These are phyloP conservation scores for Ustilago bromivora DNA, from an alignment of 1,284 basidiomycete genomes.

Conservation along the genomic window DNA sequence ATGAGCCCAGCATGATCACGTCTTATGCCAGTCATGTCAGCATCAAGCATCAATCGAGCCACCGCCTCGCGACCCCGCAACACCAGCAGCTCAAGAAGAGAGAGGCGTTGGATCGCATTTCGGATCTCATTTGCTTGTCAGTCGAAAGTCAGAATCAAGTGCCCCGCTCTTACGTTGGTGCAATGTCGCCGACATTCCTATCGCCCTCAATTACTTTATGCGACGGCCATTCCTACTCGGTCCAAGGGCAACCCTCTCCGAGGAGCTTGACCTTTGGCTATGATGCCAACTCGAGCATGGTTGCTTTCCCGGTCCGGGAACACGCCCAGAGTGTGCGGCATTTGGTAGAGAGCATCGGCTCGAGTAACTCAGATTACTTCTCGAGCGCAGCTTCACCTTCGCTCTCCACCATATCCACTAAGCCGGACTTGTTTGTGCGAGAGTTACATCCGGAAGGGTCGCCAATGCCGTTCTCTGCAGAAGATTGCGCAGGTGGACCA, in stretches of 20 bases:
- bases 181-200: slow-evolving; percentile 17
- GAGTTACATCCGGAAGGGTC: not conserved
- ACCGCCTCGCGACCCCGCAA: slow-evolving; percentile 18
- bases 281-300: slow-evolving; percentile 13
- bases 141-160: slow-evolving; percentile 21
- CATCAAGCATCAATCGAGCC: not conserved
- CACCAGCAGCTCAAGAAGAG: slow-evolving; percentile 19
- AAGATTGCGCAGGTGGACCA: not conserved
- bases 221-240: slow-evolving; percentile 28
- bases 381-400: slow-evolving; percentile 14
- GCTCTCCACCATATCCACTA: slow-evolving; percentile 19
- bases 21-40: not conserved
- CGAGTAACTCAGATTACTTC: not conserved
- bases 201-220: slow-evolving; percentile 21
- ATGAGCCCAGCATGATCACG: not conserved
- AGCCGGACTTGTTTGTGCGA: not conserved
- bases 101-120: slow-evolving; percentile 36
- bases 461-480: not conserved
- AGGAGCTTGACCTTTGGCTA: slow-evolving; percentile 6
- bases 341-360: not conserved
- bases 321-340: not conserved
- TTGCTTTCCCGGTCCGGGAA: slow-evolving; percentile 12
- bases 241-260: slow-evolving; percentile 24
- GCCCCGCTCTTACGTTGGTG: slow-evolving; percentile 7
- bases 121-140: slow-evolving; percentile 33